These are phyloP conservation scores for Brettanomyces bruxellensis DNA, from an alignment of 805 yeast genomes.

Conservation along the genomic window DNA sequence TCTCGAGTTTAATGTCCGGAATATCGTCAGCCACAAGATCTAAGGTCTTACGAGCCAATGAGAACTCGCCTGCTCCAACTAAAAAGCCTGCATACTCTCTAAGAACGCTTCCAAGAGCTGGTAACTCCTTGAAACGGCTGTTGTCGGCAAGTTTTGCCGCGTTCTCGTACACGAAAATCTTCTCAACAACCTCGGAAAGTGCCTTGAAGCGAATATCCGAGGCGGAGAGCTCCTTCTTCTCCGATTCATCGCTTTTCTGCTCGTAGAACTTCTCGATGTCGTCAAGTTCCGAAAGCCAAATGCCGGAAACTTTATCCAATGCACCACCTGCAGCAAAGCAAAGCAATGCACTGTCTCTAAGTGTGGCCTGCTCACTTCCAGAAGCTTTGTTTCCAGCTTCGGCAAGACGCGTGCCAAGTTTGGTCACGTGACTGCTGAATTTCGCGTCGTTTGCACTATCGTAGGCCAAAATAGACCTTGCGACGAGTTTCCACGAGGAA, in stretches of 20 bases:
- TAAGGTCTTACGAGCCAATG: constrained; percentile 65
- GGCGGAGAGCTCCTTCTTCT: constrained; percentile 36
- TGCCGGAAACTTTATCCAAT: constrained; percentile 62
- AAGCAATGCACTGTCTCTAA: constrained; percentile 66
- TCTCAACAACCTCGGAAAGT: constrained; percentile 73
- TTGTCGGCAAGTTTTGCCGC: background rate
- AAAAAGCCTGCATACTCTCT: constrained; percentile 77
- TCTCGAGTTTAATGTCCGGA: constrained; percentile 62
- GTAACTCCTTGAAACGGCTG: constrained; percentile 33
- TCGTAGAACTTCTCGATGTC: constrained; percentile 34
- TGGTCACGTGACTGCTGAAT: constrained; percentile 47
- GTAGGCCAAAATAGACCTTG: constrained; percentile 58
- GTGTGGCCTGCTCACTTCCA: constrained; percentile 24
- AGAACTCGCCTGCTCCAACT: constrained; percentile 77
- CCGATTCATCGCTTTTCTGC: constrained; percentile 33
- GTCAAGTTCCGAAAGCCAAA: constrained; percentile 75
- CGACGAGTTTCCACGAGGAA: constrained; percentile 73
- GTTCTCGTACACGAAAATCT: constrained; percentile 66
- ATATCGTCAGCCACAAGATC: constrained; percentile 63
- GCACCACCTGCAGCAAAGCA: constrained; percentile 78
- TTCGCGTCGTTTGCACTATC: constrained; percentile 23
- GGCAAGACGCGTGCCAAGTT: constrained; percentile 66
- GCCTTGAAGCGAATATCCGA: constrained; percentile 82
- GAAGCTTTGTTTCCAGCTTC: background rate
- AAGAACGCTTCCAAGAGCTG: constrained; percentile 48